Evolutionary conservation across 75 land plant genomes (phyloP).

Genomic region (Selaginella moellendorffii): DNA sequence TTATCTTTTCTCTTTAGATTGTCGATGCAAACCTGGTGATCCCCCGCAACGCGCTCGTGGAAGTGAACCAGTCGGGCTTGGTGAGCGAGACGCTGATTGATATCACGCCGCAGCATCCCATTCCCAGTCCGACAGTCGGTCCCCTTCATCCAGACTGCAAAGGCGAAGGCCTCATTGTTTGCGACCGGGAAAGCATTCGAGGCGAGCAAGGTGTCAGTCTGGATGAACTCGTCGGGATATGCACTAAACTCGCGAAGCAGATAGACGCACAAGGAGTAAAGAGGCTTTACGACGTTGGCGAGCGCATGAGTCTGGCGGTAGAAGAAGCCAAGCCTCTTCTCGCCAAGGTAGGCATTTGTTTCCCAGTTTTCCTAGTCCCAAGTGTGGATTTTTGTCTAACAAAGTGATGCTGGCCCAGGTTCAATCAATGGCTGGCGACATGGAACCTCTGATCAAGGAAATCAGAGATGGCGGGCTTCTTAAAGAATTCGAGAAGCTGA

Average conservation of each 20-base stretch:
- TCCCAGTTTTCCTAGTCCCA: not conserved
- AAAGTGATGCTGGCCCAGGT: not conserved
- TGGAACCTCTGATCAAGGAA: conserved; percentile 7
- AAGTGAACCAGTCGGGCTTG: not conserved
- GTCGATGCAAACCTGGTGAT: not conserved
- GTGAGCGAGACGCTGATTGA: not conserved
- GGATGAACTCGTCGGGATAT: not conserved
- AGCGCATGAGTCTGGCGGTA: not conserved
- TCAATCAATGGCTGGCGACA: not conserved
- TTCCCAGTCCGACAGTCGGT: not conserved
- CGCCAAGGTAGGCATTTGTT: not conserved
- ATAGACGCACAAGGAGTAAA: not conserved
- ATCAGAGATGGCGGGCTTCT: not conserved
- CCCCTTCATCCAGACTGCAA: not conserved
- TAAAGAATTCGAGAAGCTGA: not conserved
- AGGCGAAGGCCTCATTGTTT: not conserved
- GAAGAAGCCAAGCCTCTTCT: not conserved
- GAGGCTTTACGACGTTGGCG: not conserved
- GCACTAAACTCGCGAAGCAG: not conserved
- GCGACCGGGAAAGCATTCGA: not conserved
- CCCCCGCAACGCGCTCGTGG: not conserved
- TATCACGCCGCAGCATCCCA: not conserved
- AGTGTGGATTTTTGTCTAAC: not conserved
- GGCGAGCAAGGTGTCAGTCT: not conserved
- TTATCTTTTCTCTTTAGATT: not conserved